Conservation (phyloP, 2,329 filamentous ascomycete species). For the Diaporthe ilicicola region DNA sequence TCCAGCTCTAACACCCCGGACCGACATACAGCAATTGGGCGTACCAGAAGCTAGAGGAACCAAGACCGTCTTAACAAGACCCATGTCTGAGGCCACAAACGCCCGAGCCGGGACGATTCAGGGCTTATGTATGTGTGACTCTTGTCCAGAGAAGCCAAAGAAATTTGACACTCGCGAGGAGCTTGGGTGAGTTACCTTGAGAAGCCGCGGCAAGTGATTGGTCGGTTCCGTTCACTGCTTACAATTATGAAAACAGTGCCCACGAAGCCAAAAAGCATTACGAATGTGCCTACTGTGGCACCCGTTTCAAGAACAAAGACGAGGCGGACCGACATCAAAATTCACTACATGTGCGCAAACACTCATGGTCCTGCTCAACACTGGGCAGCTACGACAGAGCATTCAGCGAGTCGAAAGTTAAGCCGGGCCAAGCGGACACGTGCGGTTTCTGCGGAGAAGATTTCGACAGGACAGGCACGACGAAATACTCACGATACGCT, state of each 20-base stretch:
- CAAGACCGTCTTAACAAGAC: background rate
- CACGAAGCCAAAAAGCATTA: conserved; percentile 87
- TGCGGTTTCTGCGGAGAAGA: conserved; percentile 97
- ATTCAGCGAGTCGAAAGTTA: conserved; percentile 81
- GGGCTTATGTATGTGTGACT: conserved; percentile 79
- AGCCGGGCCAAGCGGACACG: conserved; percentile 74
- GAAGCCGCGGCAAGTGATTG: no score
- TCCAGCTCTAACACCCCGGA: background rate
- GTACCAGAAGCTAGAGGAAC: background rate
- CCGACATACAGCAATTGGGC: background rate
- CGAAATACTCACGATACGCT: conserved; percentile 51
- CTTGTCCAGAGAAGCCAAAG: conserved; percentile 96
- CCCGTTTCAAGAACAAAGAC: conserved; percentile 99
- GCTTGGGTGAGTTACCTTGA: conserved; percentile 69
- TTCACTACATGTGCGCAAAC: conserved; percentile 86
- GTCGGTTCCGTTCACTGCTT: background rate
- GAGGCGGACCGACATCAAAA: conserved; percentile 97
- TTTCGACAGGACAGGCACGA: conserved; percentile 66
- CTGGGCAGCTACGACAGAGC: conserved; percentile 80
- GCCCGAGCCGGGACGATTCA: conserved; percentile 56
- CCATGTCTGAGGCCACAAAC: conserved; percentile 30
- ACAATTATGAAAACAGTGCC: background rate
- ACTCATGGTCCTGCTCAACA: conserved; percentile 97
- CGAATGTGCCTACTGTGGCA: conserved; percentile 89
- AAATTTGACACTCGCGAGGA: conserved; percentile 89